These are phyloP conservation scores for Clavulina sp. DNA, from an alignment of 768 basidiomycete genomes.

Conservation along the genomic window DNA sequence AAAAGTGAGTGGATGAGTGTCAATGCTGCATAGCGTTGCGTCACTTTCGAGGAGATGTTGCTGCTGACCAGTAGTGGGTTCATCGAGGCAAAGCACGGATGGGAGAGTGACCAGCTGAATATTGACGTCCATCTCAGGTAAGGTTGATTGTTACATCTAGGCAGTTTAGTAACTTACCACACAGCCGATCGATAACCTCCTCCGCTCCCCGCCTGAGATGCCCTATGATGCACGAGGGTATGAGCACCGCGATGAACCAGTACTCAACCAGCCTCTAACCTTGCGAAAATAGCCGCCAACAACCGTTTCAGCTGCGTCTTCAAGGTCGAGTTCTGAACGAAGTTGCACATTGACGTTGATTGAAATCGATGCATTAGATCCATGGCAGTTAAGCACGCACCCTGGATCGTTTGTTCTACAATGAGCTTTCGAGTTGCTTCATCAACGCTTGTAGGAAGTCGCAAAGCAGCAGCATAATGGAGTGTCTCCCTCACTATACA, in stretches of 20 bases:
- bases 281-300: constrained; percentile 28
- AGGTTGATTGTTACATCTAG: too few species aligned
- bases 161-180: too few species aligned
- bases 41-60: constrained; percentile 23
- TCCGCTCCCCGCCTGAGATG: constrained; percentile 41
- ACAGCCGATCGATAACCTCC: constrained; percentile 40
- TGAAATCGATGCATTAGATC: neutral
- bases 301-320: constrained; percentile 26
- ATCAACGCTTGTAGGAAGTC: constrained; percentile 21
- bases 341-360: neutral
- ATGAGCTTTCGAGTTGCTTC: constrained; percentile 18
- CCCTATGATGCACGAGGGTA: too few species aligned
- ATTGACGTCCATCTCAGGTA: neutral
- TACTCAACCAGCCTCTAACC: constrained; percentile 5
- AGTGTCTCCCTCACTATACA: constrained; percentile 28
- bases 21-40: constrained; percentile 1
- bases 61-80: constrained; percentile 31
- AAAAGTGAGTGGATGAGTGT: too few species aligned
- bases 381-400: neutral
- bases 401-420: constrained; percentile 26
- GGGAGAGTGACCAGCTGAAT: constrained; percentile 35
- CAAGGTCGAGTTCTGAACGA: constrained; percentile 23
- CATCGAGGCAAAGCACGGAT: constrained; percentile 44
- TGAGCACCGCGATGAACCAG: too few species aligned
- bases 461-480: constrained; percentile 21